A percentile compares a stretch with the other conserved stretches of the same genome.
Evolutionary conservation across 31 red algal species (phyloP).

Genomic region (Odonthalia washingtoniensis): DNA sequence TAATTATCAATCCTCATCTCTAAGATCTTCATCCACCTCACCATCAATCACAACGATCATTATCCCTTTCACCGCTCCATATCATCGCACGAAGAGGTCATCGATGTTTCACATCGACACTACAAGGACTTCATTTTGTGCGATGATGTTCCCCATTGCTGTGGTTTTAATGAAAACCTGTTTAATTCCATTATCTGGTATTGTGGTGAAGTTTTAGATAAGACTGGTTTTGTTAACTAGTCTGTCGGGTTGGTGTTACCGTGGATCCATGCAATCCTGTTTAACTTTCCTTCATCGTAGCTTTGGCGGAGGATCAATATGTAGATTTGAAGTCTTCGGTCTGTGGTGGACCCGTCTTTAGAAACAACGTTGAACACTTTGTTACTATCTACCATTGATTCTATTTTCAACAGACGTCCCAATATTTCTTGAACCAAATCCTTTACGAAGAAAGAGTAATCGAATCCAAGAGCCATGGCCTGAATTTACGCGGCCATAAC

Average conservation of each 20-base stretch:
- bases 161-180: too few species aligned
- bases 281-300: conserved; percentile 12
- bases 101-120: too few species aligned
- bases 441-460: neutral
- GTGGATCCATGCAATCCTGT: conserved; percentile 4
- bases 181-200: too few species aligned
- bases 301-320: neutral
- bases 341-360: neutral
- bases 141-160: too few species aligned
- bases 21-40: too few species aligned
- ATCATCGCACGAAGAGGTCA: too few species aligned
- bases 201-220: too few species aligned
- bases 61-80: too few species aligned
- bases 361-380: conserved; percentile 26
- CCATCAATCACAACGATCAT: too few species aligned
- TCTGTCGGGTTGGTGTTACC: neutral
- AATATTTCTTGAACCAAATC: conserved; percentile 26
- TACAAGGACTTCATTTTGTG: too few species aligned
- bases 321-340: conserved; percentile 20
- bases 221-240: conserved; percentile 14
- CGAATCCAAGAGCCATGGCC: conserved; percentile 11
- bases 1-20: too few species aligned
- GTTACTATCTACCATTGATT: conserved; percentile 3
- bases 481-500: conserved; percentile 40
- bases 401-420: neutral